Evolutionary conservation across 768 basidiomycete species (phyloP).

Genomic region (Lactifluus subvellereus): DNA sequence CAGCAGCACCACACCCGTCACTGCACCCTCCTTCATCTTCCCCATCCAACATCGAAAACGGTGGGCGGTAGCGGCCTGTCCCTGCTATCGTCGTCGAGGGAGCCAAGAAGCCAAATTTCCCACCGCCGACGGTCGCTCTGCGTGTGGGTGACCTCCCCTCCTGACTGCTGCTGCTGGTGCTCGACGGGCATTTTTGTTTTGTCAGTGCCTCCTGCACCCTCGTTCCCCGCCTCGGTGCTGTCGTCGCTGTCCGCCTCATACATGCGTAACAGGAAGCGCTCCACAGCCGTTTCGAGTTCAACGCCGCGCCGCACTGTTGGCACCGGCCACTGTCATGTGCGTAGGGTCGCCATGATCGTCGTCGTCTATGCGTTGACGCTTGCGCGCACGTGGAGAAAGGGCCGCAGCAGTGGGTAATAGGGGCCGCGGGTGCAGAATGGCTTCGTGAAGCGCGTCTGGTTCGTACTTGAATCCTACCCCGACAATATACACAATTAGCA

Average conservation of each 20-base stretch:
- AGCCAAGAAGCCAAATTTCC: constrained; percentile 12
- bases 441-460: constrained; percentile 27
- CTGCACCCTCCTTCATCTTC: too few relatives aligned
- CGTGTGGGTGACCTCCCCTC: not conserved
- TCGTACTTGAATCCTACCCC: constrained; percentile 31
- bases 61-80: too few relatives aligned
- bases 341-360: not conserved
- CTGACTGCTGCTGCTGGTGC: not conserved
- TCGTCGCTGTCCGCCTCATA: constrained; percentile 15
- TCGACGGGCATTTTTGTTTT: not conserved
- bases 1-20: too few relatives aligned
- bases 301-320: constrained; percentile 22
- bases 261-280: constrained; percentile 29
- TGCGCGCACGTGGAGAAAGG: constrained; percentile 17
- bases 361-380: constrained; percentile 20
- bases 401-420: not conserved
- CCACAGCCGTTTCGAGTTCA: constrained; percentile 30
- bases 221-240: not conserved
- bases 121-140: constrained; percentile 8
- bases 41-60: too few relatives aligned
- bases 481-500: not conserved
- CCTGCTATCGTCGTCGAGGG: not conserved
- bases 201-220: not conserved
- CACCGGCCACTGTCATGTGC: not conserved
- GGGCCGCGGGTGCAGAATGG: constrained; percentile 24